These are phyloP conservation scores for Ilyonectria mors-panacis DNA, from an alignment of 2,329 filamentous ascomycete genomes.

Conservation along the genomic window DNA sequence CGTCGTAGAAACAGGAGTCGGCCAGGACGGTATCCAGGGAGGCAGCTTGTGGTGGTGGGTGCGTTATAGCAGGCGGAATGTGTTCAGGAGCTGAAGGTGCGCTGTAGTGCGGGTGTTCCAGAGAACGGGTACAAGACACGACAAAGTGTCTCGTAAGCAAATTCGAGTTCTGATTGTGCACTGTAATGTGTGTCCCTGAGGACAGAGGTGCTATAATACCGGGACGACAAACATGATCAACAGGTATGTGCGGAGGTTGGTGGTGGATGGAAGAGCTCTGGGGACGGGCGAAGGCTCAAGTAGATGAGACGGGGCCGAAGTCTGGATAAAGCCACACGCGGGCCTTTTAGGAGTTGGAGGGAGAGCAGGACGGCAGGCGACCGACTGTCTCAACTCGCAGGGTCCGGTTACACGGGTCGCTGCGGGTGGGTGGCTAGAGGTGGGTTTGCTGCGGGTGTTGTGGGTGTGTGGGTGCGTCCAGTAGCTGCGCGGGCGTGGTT, in stretches of 20 bases:
- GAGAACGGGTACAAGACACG: slow-evolving; percentile 4
- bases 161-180: slow-evolving; percentile 25
- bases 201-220: slow-evolving; percentile 57
- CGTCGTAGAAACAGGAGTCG: slow-evolving; percentile 21
- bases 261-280: slow-evolving; percentile 31
- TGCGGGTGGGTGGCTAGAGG: slow-evolving; percentile 35
- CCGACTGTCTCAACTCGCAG: slow-evolving; percentile 41
- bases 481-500: slow-evolving; percentile 20
- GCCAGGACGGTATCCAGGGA: slow-evolving; percentile 22
- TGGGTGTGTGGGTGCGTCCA: slow-evolving; percentile 28
- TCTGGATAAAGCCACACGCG: slow-evolving; percentile 42
- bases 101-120: background rate
- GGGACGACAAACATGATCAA: slow-evolving; percentile 53
- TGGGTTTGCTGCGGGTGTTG: slow-evolving; percentile 35
- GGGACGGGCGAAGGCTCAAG: slow-evolving; percentile 29
- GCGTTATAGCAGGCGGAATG: background rate
- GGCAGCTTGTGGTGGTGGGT: background rate
- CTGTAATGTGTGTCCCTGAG: slow-evolving; percentile 52
- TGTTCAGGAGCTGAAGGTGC: background rate
- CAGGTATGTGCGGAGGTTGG: slow-evolving; percentile 32
- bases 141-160: slow-evolving; percentile 33
- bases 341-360: slow-evolving; percentile 46
- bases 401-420: slow-evolving; percentile 43
- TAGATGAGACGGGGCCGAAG: slow-evolving; percentile 40
- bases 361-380: slow-evolving; percentile 39